Evolutionary conservation across 2,329 filamentous ascomycete species (phyloP).

Genomic region (Sphaceloma murrayae): DNA sequence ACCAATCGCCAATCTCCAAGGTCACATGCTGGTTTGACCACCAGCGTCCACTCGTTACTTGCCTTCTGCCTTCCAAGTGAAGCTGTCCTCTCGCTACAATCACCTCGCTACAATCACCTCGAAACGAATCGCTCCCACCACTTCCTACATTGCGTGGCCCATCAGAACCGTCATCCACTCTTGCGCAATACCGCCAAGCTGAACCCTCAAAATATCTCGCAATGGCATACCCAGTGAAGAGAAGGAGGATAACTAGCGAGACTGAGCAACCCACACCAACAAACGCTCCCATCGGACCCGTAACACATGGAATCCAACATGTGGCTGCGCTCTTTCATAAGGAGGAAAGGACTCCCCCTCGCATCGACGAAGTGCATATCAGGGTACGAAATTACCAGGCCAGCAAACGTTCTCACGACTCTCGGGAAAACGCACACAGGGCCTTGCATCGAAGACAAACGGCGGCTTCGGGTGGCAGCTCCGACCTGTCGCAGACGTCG

Average conservation of each 20-base stretch:
- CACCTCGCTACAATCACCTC: no score
- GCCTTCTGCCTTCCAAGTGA: constrained; percentile 19
- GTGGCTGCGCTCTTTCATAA: constrained; percentile 12
- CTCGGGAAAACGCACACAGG: constrained; percentile 4
- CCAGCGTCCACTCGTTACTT: constrained; percentile 36
- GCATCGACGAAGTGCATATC: constrained; percentile 11
- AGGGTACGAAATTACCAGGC: constrained; percentile 11
- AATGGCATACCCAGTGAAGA: constrained; percentile 16
- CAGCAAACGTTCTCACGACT: constrained; percentile 13
- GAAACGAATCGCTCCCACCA: no score
- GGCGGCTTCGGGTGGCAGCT: constrained; percentile 1
- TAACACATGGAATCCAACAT: constrained; percentile 10
- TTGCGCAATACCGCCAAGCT: neutral
- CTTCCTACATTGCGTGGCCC: no score
- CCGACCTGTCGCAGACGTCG: neutral
- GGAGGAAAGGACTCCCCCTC: constrained; percentile 5
- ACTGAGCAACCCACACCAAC: neutral
- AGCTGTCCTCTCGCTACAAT: constrained; percentile 15
- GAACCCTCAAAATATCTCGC: neutral
- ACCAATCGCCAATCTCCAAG: neutral
- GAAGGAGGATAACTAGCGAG: constrained; percentile 7
- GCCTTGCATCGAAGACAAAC: constrained; percentile 13
- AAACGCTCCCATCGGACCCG: constrained; percentile 3
- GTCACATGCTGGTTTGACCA: constrained; percentile 26
- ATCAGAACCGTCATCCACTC: no score